Base-by-base conservation (phyloP, 2,329 filamentous ascomycete species). In the Mariannaea elegans region DNA sequence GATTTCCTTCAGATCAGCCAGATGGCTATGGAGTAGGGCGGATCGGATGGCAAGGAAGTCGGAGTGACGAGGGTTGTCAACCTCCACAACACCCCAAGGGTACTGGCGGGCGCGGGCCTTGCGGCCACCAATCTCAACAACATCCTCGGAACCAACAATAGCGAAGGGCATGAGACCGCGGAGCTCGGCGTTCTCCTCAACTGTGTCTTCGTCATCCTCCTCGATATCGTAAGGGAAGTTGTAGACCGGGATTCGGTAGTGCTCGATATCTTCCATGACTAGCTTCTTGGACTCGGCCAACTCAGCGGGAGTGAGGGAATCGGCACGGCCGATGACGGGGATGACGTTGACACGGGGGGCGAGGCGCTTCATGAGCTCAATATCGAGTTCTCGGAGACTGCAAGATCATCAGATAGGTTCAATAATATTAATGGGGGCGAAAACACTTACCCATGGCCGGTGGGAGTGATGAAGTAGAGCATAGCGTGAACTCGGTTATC, bases 181-280 rank as follows among this genome's bases (percentile, higher is more conserved):
- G 61, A 99, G 88, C 82, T 99, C 95, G 58, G 95, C 95, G 73
- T 99, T 99, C 83, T 99, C 95, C 82, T 99, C 95, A 18, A 99
- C 94, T 1, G 95, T 99, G 75, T 99, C 95, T 82, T 99, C 95
- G 69, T 99, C 95, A 72, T 99, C 95, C 84, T 99, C 95, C 81
- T 99, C 95, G 63, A 99, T 97, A 72, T 99, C 95, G 83, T 99
- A 99, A 48, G 95, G 95, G 85, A 99, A 99, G 87, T 99, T 99
- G 87, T 99, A 99, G 67, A 99, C 94, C 45, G 95, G 95, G 71
- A 99, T 99, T 76, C 95, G 91, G 84, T 99, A 99, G 81, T 99
- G 95, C 82, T 99, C 95, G 71, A 99, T 99, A 77, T 99, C 95
- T 84, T 99, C 95, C 95, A 99, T 99, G 75, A 99, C 94, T 63